These are phyloP conservation scores for Basipetospora chlamydospora DNA, from an alignment of 2,329 filamentous ascomycete species.

Conservation along the genomic window DNA sequence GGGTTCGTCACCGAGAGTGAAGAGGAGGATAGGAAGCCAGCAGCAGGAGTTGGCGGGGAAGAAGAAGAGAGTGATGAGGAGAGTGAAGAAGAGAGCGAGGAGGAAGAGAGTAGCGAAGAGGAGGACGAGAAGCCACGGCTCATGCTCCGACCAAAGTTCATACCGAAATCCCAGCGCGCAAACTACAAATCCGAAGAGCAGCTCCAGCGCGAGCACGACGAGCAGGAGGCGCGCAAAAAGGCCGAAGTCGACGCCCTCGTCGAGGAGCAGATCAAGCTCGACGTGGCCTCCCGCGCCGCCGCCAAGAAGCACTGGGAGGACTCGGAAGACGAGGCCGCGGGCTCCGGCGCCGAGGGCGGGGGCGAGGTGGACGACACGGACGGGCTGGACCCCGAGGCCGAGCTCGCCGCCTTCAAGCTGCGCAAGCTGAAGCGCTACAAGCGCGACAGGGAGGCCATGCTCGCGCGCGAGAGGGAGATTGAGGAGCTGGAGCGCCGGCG, in stretches of 20 bases:
- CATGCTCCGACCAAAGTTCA: constrained; percentile 50
- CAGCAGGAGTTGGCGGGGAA: constrained; percentile 4
- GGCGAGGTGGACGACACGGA: constrained; percentile 82
- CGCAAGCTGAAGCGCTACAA: constrained; percentile 82
- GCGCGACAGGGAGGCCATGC: constrained; percentile 72
- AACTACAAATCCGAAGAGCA: constrained; percentile 9
- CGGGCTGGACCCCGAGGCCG: constrained; percentile 70
- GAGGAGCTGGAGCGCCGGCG: constrained; percentile 81
- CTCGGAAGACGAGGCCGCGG: too few relatives aligned
- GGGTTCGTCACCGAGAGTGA: constrained; percentile 47
- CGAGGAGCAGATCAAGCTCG: constrained; percentile 76
- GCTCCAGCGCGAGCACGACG: constrained; percentile 26
- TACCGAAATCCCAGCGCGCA: constrained; percentile 41
- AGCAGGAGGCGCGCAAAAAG: constrained; percentile 50
- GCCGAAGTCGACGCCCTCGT: constrained; percentile 66
- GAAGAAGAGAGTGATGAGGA: constrained; percentile 24
- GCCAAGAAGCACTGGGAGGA: constrained; percentile 83
- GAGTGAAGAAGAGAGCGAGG: constrained; percentile 25
- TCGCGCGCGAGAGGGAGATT: constrained; percentile 67
- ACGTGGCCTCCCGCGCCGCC: constrained; percentile 57
- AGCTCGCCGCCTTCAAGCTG: constrained; percentile 85
- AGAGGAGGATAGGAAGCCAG: constrained; percentile 13
- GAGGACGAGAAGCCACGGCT: constrained; percentile 44
- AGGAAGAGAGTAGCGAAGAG: constrained; percentile 17
- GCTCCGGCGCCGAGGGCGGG: constrained; percentile 47